These are phyloP conservation scores for Acer yangbiense DNA, from an alignment of 345 rosid genomes.

Conservation along the genomic window DNA sequence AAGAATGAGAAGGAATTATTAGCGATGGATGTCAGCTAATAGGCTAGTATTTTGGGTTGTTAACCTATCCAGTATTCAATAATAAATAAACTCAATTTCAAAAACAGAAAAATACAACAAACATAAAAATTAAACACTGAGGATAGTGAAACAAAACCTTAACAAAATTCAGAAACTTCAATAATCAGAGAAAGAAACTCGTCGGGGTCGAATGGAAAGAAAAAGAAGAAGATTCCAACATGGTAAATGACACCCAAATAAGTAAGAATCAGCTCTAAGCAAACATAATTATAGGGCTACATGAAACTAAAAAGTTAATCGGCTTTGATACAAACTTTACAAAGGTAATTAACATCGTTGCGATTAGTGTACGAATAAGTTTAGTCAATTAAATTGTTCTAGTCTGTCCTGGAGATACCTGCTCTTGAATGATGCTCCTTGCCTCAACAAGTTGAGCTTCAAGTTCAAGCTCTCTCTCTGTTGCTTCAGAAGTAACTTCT, in stretches of 20 bases:
- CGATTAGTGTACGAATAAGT: not conserved
- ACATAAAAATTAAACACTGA: not conserved
- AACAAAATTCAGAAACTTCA: not conserved
- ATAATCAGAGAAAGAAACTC: not conserved
- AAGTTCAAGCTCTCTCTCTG: constrained; percentile 98
- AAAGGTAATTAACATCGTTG: not conserved
- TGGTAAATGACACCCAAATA: not conserved
- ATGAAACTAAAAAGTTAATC: not conserved
- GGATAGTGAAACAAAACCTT: not conserved
- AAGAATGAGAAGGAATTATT: too few relatives aligned
- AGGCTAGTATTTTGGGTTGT: too few relatives aligned
- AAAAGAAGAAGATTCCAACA: not conserved
- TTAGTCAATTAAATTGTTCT: not conserved
- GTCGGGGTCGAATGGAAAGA: not conserved
- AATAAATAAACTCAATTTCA: too few relatives aligned
- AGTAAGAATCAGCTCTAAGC: not conserved
- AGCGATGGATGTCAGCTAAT: too few relatives aligned
- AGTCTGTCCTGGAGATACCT: constrained; percentile 45
- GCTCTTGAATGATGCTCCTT: constrained; percentile 97
- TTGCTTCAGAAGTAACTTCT: constrained; percentile 86
- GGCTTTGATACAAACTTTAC: not conserved
- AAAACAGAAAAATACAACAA: too few relatives aligned
- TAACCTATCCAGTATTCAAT: too few relatives aligned
- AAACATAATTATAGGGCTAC: not conserved
- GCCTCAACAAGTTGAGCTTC: constrained; percentile 99